Evolutionary conservation across 331 rosid genomes (phyloP).

Genomic region (Phaseolus coccineus): DNA sequence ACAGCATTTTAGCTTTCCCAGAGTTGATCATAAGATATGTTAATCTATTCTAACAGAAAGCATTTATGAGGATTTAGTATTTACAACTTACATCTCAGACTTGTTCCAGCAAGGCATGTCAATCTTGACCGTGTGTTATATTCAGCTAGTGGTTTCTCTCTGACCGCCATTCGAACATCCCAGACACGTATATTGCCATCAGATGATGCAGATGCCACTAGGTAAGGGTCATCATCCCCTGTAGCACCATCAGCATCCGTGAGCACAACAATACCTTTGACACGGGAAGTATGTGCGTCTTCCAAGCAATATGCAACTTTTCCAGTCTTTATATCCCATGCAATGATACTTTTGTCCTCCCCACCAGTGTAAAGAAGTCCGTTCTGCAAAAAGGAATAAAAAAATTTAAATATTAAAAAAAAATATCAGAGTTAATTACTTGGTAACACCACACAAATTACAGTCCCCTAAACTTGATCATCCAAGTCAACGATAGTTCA

Average conservation of each 20-base stretch:
- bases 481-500: no score
- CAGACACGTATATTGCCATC: conserved; percentile 88
- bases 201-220: conserved; percentile 86
- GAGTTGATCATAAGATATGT: no score
- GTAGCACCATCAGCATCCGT: conserved; percentile 52
- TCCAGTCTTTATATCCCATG: conserved; percentile 86
- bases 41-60: background rate
- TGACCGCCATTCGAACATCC: conserved; percentile 90
- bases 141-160: conserved; percentile 80
- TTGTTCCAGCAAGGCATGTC: conserved; percentile 90
- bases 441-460: background rate
- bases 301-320: conserved; percentile 77
- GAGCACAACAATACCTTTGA: conserved; percentile 82
- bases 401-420: background rate
- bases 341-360: conserved; percentile 75
- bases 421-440: background rate
- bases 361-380: conserved; percentile 86
- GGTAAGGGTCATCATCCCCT: conserved; percentile 69
- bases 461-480: background rate
- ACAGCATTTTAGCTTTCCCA: no score
- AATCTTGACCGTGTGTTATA: conserved; percentile 80
- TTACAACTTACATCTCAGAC: conserved; percentile 69
- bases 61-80: conserved; percentile 14
- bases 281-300: conserved; percentile 79
- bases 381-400: conserved; percentile 58